Evolutionary conservation across 257 asterid species (phyloP).

Genomic region (Rehmannia glutinosa): DNA sequence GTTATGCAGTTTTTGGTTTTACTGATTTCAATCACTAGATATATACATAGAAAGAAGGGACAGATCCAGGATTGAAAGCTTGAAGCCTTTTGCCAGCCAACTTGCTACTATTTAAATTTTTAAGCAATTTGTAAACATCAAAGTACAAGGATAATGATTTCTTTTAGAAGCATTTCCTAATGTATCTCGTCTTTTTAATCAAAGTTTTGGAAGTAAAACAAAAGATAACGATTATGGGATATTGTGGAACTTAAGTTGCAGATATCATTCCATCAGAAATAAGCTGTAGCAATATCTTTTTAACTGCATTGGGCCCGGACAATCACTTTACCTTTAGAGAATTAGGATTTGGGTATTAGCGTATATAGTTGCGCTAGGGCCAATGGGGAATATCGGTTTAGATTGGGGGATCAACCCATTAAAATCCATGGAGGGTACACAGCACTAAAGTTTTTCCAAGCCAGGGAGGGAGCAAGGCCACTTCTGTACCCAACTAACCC

Average conservation of each 20-base stretch:
- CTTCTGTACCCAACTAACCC: too few relatives aligned
- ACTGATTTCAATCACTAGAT: background rate
- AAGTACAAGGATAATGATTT: too few relatives aligned
- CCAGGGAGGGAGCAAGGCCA: background rate
- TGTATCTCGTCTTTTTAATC: background rate
- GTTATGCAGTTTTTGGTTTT: background rate
- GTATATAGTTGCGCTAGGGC: background rate
- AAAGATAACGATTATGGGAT: background rate
- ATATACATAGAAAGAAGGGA: background rate
- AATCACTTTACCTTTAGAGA: background rate
- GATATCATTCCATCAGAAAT: background rate
- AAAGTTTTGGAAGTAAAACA: background rate
- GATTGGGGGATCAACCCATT: background rate
- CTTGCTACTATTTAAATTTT: background rate
- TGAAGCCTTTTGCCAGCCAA: background rate
- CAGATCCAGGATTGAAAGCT: background rate
- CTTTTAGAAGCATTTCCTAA: background rate
- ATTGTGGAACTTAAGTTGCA: background rate
- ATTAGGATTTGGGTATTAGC: background rate
- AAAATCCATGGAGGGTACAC: background rate
- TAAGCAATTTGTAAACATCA: background rate
- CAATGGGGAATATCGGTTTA: background rate
- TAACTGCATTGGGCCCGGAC: background rate
- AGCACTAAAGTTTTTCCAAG: background rate
- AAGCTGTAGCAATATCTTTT: background rate